Evolutionary conservation across 2,329 filamentous ascomycete species (phyloP), one percentile per base, ranked within the genome.

Genomic region (Nemania sp.): DNA sequence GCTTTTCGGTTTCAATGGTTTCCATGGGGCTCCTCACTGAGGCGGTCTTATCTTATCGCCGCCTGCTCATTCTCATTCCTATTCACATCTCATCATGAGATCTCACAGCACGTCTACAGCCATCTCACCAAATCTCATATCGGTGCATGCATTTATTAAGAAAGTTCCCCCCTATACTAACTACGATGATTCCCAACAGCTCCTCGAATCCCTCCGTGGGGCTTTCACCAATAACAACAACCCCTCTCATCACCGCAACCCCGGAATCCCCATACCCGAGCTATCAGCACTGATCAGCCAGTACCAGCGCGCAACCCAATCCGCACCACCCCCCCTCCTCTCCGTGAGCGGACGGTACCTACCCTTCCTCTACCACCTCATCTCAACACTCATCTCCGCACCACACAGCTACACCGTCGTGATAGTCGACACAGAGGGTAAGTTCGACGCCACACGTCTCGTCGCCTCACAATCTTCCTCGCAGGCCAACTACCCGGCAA

Each of bases 341-440:
- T 81, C 84, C 15, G 76, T 90, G 60, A 82, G 82, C 18, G 87
- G 88, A 1, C 84, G 86, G 11, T 79, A 84, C 66, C 79, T 88
- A 13, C 84, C 87, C 0, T 79, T 91, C 8, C 73, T 90, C 41
- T 89, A 90, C 79, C 80, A 83, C 61, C 77, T 91, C 3, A 76
- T 88, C 26, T 85, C 85, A 3, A 81, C 80, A 1, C 80, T 89
- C 43, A 78, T 89, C n/a, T 77, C 82, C 0, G 70, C 81, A 4
- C 85, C 86, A 10, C 78, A 84, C 58, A 71, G 73, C 35, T 85
- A 86, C 73, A 79, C 86, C 6, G 74, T 90, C 7, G 79, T 86
- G 0, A 72, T 91, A 6, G 73, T 91, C 55, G 89, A 90, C 72
- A 75, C 85, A 1, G 86, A 88, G 53, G 80, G 80, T 8, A 82